phyloP scores from a whole-genome alignment of 768 basidiomycete species.

The Clitopilus hobsonii region DNA sequence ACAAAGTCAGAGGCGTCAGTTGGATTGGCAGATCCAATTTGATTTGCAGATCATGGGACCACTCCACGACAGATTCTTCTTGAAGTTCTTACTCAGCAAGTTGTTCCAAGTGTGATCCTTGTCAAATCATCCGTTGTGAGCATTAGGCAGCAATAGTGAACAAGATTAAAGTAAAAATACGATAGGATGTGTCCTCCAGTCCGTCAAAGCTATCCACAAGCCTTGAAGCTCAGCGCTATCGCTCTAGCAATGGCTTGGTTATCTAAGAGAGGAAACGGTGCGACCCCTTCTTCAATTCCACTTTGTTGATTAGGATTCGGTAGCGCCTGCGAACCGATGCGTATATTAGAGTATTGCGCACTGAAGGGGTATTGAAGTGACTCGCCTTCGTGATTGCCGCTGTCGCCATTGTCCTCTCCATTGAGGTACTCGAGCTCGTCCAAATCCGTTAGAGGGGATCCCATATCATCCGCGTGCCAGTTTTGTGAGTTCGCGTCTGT shows the following conservation, averaged over 20 bases:
- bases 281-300: conserved; percentile 10
- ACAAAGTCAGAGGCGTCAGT: too few species aligned
- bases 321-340: conserved; percentile 16
- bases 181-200: not conserved
- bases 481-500: not conserved
- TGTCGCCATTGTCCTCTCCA: conserved; percentile 2
- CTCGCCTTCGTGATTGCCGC: conserved; percentile 13
- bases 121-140: too few species aligned
- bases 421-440: conserved; percentile 10
- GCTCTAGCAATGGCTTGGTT: too few species aligned
- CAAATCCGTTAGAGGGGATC: not conserved
- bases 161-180: not conserved
- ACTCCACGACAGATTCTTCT: too few species aligned
- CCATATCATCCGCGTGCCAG: not conserved
- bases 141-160: not conserved
- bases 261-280: conserved; percentile 14
- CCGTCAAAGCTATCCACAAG: conserved; percentile 11
- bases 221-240: too few species aligned
- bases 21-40: too few species aligned
- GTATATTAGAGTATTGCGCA: conserved; percentile 11
- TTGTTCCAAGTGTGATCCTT: not conserved
- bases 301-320: conserved; percentile 8
- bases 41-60: too few species aligned
- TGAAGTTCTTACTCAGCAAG: not conserved
- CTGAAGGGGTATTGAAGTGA: conserved; percentile 6